Percentiles rank a stretch among this genome's conserved stretches.
These are phyloP conservation scores for Periconia sp. DNA, from an alignment of 2,329 filamentous ascomycete species.

Conservation along the genomic window DNA sequence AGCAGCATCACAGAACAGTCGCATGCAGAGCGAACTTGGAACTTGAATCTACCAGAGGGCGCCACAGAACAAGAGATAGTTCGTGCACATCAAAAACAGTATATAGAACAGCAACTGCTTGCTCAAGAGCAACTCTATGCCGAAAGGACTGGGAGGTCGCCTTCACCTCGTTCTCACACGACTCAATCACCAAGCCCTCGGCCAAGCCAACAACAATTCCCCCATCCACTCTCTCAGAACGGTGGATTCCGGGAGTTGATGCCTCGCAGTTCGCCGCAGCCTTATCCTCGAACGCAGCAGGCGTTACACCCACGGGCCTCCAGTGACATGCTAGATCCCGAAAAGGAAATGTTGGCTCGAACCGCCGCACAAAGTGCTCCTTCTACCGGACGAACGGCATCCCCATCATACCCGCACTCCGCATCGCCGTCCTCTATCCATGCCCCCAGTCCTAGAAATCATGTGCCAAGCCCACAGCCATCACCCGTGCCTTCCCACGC, in stretches of 20 bases:
- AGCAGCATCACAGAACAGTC: slow-evolving; percentile 38
- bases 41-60: slow-evolving; percentile 37
- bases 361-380: background rate
- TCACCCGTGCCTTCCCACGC: slow-evolving; percentile 25
- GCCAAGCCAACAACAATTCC: slow-evolving; percentile 6
- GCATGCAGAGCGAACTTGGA: slow-evolving; percentile 33
- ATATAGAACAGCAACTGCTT: slow-evolving; percentile 36
- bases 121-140: slow-evolving; percentile 35
- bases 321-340: slow-evolving; percentile 1
- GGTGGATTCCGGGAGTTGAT: slow-evolving; percentile 39
- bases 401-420: slow-evolving; percentile 28
- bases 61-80: slow-evolving; percentile 41
- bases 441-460: slow-evolving; percentile 25
- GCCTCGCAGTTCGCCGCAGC: slow-evolving; percentile 33
- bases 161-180: slow-evolving; percentile 29
- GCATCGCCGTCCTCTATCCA: slow-evolving; percentile 22
- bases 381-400: slow-evolving; percentile 11
- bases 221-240: slow-evolving; percentile 6
- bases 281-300: slow-evolving; percentile 21
- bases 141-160: slow-evolving; percentile 32
- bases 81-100: slow-evolving; percentile 38
- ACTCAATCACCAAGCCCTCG: slow-evolving; percentile 24
- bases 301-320: slow-evolving; percentile 9
- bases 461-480: slow-evolving; percentile 16
- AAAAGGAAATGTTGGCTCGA: slow-evolving; percentile 6